Conservation (phyloP, 768 basidiomycete genomes). For the Lepiota subincarnata region DNA sequence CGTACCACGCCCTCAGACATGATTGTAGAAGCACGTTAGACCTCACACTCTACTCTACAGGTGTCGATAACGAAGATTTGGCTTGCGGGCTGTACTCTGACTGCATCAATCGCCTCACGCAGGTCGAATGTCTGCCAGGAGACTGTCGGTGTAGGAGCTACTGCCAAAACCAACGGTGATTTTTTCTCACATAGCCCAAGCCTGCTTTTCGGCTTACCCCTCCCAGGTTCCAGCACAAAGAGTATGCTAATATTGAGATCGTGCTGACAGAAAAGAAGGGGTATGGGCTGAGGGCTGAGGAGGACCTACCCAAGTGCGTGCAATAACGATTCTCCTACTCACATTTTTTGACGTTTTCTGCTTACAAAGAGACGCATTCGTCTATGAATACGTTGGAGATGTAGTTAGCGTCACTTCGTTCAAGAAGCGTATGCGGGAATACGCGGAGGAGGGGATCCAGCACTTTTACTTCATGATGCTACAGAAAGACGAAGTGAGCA, state of each 20-base stretch:
- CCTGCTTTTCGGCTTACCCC: slow-evolving; percentile 10
- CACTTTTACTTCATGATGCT: slow-evolving; percentile 99
- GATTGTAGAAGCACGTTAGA: not conserved
- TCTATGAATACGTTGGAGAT: slow-evolving; percentile 98
- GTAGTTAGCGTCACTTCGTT: slow-evolving; percentile 87
- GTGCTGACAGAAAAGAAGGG: slow-evolving; percentile 96
- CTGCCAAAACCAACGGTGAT: slow-evolving; percentile 94
- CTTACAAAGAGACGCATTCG: slow-evolving; percentile 71
- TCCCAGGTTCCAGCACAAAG: slow-evolving; percentile 76
- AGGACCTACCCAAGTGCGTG: slow-evolving; percentile 60
- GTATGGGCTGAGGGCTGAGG: slow-evolving; percentile 81
- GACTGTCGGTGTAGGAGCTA: slow-evolving; percentile 81
- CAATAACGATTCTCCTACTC: not conserved
- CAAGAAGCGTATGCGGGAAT: slow-evolving; percentile 90
- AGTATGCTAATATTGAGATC: slow-evolving; percentile 85
- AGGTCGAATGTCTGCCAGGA: slow-evolving; percentile 89
- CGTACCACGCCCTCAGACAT: not conserved
- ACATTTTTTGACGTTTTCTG: slow-evolving; percentile 10
- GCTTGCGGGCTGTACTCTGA: slow-evolving; percentile 88
- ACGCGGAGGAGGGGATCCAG: slow-evolving; percentile 86
- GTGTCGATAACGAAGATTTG: slow-evolving; percentile 49
- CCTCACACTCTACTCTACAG: slow-evolving; percentile 37
- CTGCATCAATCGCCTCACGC: slow-evolving; percentile 96
- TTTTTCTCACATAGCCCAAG: slow-evolving; percentile 19
- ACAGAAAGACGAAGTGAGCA: slow-evolving; percentile 89